Base-by-base conservation (phyloP, 2,329 filamentous ascomycete genomes). In the Pseudogymnoascus sp. region DNA sequence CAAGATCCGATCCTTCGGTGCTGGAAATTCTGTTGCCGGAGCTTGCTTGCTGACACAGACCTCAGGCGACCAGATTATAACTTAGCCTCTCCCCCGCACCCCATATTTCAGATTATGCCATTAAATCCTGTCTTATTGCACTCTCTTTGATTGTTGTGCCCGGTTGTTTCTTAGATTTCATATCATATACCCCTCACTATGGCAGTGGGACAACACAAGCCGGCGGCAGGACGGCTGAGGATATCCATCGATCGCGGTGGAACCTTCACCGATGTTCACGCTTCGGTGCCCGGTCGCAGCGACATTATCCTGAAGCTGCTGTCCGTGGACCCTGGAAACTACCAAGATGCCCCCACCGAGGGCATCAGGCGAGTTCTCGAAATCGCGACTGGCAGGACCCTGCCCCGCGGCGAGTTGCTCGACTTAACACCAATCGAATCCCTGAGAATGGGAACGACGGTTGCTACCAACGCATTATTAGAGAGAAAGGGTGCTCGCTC, bases 381-480 rank as follows among this genome's bases (percentile, higher is more conserved):
- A 58, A 78, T 74, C 39, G 85, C 86, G 70, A 81, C 79, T 1
- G 80, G 79, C 60, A 77, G 77, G 61, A 79, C 84, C 22, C 85
- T 86, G 32, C 81, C 82, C 4, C 77, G 85, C 57, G 84, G 83
- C 12, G 73, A 84, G 67, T 76, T 82, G 2, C 74, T 88, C 6
- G 84, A 87, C 70, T 87, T 83, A 1, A 81, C 80, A 32, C 75
- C 81, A 67, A 82, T 86, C 71, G 85, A 86, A 69, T 86, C 82
- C 60, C 89, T 89, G 68, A 81, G 87, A 7, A 90, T 90, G 81
- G 88, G 88, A 12, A 91, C 88, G 1, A 90, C 87, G 0, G 85
- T 90, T 6, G 87, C 87, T 1, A 90, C 87, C 0, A 91, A 90
- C 73, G 87, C 88, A 0, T 73, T 91, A n/a, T 74, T 91, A 1